A percentile compares a stretch with the other conserved stretches of the same genome.
Conservation (phyloP, 129 eudicot species). For the Lonicera japonica region DNA sequence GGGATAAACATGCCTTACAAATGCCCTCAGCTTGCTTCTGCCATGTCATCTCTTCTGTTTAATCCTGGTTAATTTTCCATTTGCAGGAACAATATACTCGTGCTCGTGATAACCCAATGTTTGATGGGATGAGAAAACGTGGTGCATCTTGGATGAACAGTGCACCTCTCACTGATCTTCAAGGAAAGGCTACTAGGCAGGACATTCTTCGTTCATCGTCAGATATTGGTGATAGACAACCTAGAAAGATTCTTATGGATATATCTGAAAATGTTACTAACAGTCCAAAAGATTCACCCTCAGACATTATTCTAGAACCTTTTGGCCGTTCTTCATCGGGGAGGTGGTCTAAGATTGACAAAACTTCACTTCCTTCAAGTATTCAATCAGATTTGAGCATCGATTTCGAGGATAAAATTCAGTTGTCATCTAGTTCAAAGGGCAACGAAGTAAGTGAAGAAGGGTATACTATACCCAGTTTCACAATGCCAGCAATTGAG, state of each 20-base stretch:
- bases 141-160: slow-evolving; percentile 30
- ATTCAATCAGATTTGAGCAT: slow-evolving; percentile 17
- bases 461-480: slow-evolving; percentile 6
- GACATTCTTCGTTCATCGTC: slow-evolving; percentile 38
- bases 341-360: slow-evolving; percentile 28
- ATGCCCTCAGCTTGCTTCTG: background rate
- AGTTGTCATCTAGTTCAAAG: slow-evolving; percentile 6
- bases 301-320: slow-evolving; percentile 36
- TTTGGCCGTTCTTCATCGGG: slow-evolving; percentile 29
- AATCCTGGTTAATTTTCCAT: background rate
- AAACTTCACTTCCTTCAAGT: slow-evolving; percentile 20
- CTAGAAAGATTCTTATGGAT: slow-evolving; percentile 12
- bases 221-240: slow-evolving; percentile 28
- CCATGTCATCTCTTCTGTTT: background rate
- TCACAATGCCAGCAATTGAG: slow-evolving; percentile 12
- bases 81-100: slow-evolving; percentile 49
- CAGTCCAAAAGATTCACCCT: slow-evolving; percentile 30
- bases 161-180: slow-evolving; percentile 23
- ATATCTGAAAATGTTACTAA: slow-evolving; percentile 22
- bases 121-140: slow-evolving; percentile 57
- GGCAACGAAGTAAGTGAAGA: slow-evolving; percentile 20
- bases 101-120: slow-evolving; percentile 61
- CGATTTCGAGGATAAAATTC: slow-evolving; percentile 12
- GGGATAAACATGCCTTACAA: background rate
- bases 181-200: slow-evolving; percentile 21